Evolutionary conservation across 805 yeast species (phyloP).

Genomic region (Zygosaccharomyces gambellarensis): DNA sequence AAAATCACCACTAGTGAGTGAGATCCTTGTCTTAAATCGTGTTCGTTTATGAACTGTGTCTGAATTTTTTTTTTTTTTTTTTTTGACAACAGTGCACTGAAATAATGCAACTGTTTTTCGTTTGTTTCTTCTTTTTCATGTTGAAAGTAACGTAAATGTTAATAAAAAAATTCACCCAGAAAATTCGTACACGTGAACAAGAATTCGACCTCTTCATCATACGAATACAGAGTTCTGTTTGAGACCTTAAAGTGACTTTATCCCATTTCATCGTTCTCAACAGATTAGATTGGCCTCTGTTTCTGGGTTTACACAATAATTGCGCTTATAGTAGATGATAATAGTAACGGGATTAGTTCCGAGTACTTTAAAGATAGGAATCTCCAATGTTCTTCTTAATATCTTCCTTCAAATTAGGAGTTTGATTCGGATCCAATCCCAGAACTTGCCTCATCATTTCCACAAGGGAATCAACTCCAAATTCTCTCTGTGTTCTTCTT

Average conservation of each 20-base stretch:
- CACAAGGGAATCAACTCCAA: conserved; percentile 20
- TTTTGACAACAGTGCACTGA: background rate
- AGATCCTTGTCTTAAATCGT: background rate
- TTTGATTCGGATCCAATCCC: conserved; percentile 18
- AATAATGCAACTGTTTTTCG: background rate
- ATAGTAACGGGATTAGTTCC: no score
- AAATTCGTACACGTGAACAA: background rate
- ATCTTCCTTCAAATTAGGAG: conserved; percentile 16
- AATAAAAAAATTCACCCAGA: conserved; percentile 4
- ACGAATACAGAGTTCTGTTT: background rate
- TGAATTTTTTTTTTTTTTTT: background rate
- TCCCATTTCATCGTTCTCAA: background rate
- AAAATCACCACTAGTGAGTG: background rate
- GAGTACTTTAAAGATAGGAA: conserved; percentile 15
- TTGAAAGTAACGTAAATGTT: background rate
- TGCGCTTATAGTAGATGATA: background rate
- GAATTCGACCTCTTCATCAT: background rate
- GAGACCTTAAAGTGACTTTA: background rate
- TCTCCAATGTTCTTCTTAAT: conserved; percentile 26
- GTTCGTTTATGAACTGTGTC: background rate
- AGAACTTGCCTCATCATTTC: conserved; percentile 20
- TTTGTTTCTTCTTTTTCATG: background rate
- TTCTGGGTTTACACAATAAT: background rate
- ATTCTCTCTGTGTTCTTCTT: conserved; percentile 28
- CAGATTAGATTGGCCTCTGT: background rate